A percentile compares a stretch with the other conserved stretches of the same genome.
Conservation (phyloP, 2,329 filamentous ascomycete genomes). For the Xylaria sp. region DNA sequence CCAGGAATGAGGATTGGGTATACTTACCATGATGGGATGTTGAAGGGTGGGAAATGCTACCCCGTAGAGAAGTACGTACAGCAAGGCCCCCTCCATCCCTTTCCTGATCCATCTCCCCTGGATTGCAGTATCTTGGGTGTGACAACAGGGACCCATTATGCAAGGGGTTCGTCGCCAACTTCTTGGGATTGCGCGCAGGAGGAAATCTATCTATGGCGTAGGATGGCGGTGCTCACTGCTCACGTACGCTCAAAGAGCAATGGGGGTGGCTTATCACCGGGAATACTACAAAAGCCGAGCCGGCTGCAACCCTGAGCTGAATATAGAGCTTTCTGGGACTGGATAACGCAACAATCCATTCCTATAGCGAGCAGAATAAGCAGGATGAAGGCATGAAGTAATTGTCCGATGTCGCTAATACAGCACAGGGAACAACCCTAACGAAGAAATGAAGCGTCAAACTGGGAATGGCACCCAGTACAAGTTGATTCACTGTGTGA, state of each 20-base stretch:
- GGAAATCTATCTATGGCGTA: conserved; percentile 30
- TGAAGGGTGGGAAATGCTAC: conserved; percentile 28
- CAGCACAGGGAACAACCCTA: conserved; percentile 12
- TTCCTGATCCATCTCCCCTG: conserved; percentile 20
- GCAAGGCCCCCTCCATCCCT: conserved; percentile 20
- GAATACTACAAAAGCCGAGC: conserved; percentile 21
- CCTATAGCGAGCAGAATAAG: conserved; percentile 9
- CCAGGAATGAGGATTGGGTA: conserved; percentile 22
- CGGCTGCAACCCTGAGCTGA: conserved; percentile 24
- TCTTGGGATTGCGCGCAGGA: conserved; percentile 31
- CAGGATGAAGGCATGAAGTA: not conserved
- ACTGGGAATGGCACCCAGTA: not conserved
- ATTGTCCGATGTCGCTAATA: conserved; percentile 31
- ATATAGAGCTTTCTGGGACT: conserved; percentile 27
- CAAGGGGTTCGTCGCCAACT: conserved; percentile 44
- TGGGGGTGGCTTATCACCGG: conserved; percentile 36
- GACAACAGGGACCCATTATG: conserved; percentile 45
- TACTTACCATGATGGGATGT: conserved; percentile 15
- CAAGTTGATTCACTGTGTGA: conserved; percentile 22
- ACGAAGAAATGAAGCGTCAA: conserved; percentile 2
- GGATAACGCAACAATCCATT: conserved; percentile 13
- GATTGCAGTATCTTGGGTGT: conserved; percentile 44
- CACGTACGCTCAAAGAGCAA: conserved; percentile 20
- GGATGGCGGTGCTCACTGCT: conserved; percentile 30
- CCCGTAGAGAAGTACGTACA: conserved; percentile 27